phyloP scores from a whole-genome alignment of 2,329 filamentous ascomycete genomes.

The Rhexocercosporidium sp. region DNA sequence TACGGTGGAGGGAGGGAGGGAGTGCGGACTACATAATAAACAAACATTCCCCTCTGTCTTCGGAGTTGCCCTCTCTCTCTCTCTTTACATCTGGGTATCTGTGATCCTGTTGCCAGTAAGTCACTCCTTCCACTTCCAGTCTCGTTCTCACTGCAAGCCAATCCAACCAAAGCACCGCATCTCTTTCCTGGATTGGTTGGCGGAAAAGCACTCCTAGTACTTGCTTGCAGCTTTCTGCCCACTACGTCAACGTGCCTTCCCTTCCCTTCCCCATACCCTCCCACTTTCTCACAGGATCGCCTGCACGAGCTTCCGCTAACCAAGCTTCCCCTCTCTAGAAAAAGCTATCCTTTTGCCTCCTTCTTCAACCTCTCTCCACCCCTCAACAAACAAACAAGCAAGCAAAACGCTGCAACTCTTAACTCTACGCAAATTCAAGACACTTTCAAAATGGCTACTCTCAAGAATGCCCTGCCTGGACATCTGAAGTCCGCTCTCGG shows the following conservation, averaged over 20 bases:
- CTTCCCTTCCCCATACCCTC: too few relatives aligned
- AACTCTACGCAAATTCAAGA: slow-evolving; percentile 6
- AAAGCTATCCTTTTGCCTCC: slow-evolving; percentile 13
- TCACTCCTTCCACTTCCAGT: not conserved
- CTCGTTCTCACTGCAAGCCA: not conserved
- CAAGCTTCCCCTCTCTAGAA: slow-evolving; percentile 19
- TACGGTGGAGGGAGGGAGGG: too few relatives aligned
- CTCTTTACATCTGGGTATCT: not conserved
- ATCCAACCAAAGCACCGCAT: not conserved
- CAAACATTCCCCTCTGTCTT: not conserved
- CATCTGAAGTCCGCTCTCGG: slow-evolving; percentile 68
- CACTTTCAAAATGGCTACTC: slow-evolving; percentile 63
- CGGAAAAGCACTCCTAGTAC: not conserved
- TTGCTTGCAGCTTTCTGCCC: not conserved
- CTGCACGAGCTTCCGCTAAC: slow-evolving; percentile 15
- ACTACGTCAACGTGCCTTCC: slow-evolving; percentile 18
- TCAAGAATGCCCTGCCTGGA: slow-evolving; percentile 78
- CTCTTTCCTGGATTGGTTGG: not conserved
- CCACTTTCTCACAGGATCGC: slow-evolving; percentile 6
- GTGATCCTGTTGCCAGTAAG: not conserved
- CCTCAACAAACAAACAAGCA: not conserved
- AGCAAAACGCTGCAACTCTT: not conserved
- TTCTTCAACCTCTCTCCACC: not conserved
- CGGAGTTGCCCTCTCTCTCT: not conserved
- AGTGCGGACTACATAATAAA: not conserved